Evolutionary conservation across 768 basidiomycete species (phyloP).

Genomic region (Tulasnella sp.): DNA sequence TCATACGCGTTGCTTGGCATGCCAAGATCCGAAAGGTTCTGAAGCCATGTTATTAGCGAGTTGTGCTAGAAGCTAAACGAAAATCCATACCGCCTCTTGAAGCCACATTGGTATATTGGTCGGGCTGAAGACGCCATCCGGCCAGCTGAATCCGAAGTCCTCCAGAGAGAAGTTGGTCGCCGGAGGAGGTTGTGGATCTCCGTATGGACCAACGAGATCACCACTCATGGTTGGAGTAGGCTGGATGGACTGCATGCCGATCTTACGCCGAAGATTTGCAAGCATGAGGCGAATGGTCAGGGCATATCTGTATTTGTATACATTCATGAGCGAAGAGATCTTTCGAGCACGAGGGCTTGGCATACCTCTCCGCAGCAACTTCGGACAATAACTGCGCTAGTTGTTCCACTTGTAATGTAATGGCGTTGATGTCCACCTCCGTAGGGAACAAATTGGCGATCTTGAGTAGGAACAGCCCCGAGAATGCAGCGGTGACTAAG

Average conservation of each 20-base stretch:
- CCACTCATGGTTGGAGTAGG: conserved; percentile 40
- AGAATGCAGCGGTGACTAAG: conserved; percentile 87
- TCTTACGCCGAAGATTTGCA: conserved; percentile 83
- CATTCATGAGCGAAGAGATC: not conserved
- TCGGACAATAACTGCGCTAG: conserved; percentile 86
- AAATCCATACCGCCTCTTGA: conserved; percentile 70
- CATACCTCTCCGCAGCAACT: conserved; percentile 84
- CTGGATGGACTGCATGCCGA: conserved; percentile 46
- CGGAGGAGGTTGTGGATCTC: conserved; percentile 26
- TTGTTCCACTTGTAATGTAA: conserved; percentile 83
- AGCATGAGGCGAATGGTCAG: conserved; percentile 90
- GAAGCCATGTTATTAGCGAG: conserved; percentile 28
- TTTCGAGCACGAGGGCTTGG: not conserved
- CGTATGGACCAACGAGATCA: conserved; percentile 19
- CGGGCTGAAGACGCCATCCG: conserved; percentile 61
- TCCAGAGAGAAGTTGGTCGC: conserved; percentile 60
- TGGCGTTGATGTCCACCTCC: conserved; percentile 71
- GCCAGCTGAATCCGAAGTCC: conserved; percentile 77
- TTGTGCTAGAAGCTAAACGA: not conserved
- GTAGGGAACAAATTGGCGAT: conserved; percentile 91
- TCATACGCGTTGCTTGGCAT: conserved; percentile 90
- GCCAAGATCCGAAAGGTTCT: conserved; percentile 87
- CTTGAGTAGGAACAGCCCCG: conserved; percentile 85
- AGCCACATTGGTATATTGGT: conserved; percentile 86
- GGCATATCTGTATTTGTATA: conserved; percentile 58